These are phyloP conservation scores for Hypoxylon fuscum DNA, from an alignment of 495 filamentous ascomycete genomes.

Conservation along the genomic window DNA sequence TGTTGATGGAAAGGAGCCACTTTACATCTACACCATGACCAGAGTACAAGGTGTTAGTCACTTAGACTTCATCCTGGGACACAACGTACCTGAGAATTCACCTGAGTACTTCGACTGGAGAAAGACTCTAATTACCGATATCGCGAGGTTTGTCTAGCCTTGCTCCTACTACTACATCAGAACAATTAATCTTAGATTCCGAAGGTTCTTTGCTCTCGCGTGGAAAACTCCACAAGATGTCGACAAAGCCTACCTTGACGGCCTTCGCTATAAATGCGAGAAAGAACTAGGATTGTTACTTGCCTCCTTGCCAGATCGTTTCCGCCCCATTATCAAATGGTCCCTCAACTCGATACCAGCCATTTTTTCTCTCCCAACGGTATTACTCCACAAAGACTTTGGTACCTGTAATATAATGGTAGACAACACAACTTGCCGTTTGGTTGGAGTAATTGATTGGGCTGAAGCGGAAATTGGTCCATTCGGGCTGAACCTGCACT, in stretches of 20 bases:
- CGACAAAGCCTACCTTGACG: constrained; percentile 35
- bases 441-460: constrained; percentile 56
- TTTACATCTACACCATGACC: constrained; percentile 51
- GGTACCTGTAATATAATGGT: constrained; percentile 52
- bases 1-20: constrained; percentile 45
- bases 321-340: constrained; percentile 46
- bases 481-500: constrained; percentile 53
- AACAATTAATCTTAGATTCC: not conserved
- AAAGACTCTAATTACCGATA: constrained; percentile 45
- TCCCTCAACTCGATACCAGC: constrained; percentile 42
- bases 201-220: constrained; percentile 49
- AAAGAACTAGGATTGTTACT: constrained; percentile 46
- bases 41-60: constrained; percentile 49
- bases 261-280: constrained; percentile 33
- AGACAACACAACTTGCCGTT: constrained; percentile 44
- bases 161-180: constrained; percentile 1
- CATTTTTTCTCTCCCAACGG: constrained; percentile 53
- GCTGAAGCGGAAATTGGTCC: constrained; percentile 51
- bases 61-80: constrained; percentile 48
- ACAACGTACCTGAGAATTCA: constrained; percentile 46
- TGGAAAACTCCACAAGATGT: constrained; percentile 48
- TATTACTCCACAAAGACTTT: constrained; percentile 52
- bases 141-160: constrained; percentile 43
- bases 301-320: constrained; percentile 46
- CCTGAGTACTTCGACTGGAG: constrained; percentile 44